Base-by-base conservation (phyloP, 805 yeast species). In the Metschnikowia gelsemii region DNA sequence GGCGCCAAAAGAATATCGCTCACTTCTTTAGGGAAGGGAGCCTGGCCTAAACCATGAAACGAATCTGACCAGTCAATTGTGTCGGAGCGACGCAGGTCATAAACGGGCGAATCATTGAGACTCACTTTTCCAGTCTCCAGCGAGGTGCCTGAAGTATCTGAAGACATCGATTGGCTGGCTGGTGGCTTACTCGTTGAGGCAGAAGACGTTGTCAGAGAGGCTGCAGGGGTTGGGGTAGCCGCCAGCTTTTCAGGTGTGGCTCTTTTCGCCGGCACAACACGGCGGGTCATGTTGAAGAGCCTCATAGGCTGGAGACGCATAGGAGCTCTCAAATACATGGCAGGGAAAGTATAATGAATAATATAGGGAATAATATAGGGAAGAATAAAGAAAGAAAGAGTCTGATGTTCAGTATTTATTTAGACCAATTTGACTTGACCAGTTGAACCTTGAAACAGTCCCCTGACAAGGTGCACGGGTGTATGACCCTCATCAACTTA, bases 11-110 rank as follows among this genome's bases (percentile, higher is more conserved):
- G 66, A n/a, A 78, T 70, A 19, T 76, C 75, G 40, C 79, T 80
- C 0, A 81, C 72, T 29, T 78, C 77, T 12, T 70, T 70, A 3
- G 80, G 65, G 55, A 93, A 91, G 1, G 96, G 83, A n/a, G 73
- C 78, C 3, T 79, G 66, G 5, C 96, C 96, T 24, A 93, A 67
- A 0, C 98, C 98, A 52, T 78, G 84, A 69, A 83, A 93, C 2
- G 96, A 86, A 19, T 78, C 82, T 9, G 90, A 75, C 98, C 98
- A 93, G 62, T 91, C 80, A 29, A 73, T 65, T 1, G 46, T 40
- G n/a, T 33, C 42, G 13, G 59, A 58, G 12, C 52, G 54, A 1
- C 40, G 46, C 14, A 45, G 44, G 8, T 47, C 38, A 23, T 44
- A 43, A 1, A 51, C 35, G 2, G 66, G 66, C 14, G 59, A 38